phyloP scores from a whole-genome alignment of 257 asterid genomes.

The Solanum peruvianum region DNA sequence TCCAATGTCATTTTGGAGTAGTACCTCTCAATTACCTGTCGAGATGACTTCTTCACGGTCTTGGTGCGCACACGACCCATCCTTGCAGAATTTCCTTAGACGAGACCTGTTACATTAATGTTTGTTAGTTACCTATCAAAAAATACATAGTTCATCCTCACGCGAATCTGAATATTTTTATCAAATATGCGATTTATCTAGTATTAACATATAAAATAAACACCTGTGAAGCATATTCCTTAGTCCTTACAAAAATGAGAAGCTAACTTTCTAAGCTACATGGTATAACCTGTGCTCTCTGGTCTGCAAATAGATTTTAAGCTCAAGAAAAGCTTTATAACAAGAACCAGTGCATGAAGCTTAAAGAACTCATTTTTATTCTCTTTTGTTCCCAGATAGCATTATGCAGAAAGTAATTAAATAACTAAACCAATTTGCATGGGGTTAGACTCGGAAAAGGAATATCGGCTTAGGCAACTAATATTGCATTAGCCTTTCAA shows the following conservation, averaged over 20 bases:
- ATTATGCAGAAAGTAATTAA: background rate
- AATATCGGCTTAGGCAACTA: background rate
- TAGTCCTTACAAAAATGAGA: background rate
- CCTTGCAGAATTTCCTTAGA: background rate
- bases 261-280: background rate
- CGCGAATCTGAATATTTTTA: background rate
- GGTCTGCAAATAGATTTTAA: background rate
- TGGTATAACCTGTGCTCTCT: background rate
- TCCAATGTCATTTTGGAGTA: constrained; percentile 46
- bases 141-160: background rate
- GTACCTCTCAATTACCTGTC: constrained; percentile 39
- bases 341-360: background rate
- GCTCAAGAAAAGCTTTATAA: background rate
- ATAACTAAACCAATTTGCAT: background rate
- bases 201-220: no score
- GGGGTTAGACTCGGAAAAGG: background rate
- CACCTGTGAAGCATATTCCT: background rate
- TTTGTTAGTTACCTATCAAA: background rate
- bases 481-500: background rate
- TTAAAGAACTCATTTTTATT: background rate
- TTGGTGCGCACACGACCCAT: constrained; percentile 53
- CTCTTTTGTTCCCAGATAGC: background rate
- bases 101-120: background rate
- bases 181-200: background rate
- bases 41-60: constrained; percentile 41